Conservation (phyloP, 2,329 filamentous ascomycete species). For the Stagonosporopsis chrysanthemi region DNA sequence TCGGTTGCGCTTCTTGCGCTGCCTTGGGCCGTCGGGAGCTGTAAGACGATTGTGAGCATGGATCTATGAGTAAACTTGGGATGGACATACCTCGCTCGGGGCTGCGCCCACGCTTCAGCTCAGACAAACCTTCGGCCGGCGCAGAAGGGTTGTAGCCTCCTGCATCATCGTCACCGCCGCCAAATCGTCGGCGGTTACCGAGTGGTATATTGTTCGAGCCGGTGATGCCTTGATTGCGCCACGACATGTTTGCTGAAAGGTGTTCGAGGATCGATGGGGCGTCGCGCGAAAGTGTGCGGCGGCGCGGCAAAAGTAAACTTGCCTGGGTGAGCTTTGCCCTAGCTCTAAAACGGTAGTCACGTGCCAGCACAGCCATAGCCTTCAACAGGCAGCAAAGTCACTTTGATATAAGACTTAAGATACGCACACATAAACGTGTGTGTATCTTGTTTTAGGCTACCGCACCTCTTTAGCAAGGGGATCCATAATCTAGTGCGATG, state of each 20-base stretch:
- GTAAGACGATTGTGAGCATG: constrained; percentile 25
- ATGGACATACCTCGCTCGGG: constrained; percentile 74
- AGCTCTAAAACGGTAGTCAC: constrained; percentile 1
- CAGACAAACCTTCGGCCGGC: constrained; percentile 55
- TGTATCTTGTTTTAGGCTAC: no score
- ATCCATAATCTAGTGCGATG: no score
- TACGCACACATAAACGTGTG: no score
- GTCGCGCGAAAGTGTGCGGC: constrained; percentile 15
- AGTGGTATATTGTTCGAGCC: constrained; percentile 98
- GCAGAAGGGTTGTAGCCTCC: constrained; percentile 55
- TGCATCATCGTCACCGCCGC: constrained; percentile 66
- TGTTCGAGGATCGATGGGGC: constrained; percentile 22
- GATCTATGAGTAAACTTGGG: neutral
- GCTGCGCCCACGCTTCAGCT: constrained; percentile 88
- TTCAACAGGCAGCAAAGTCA: no score
- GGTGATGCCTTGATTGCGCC: constrained; percentile 82
- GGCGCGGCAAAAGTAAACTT: constrained; percentile 13
- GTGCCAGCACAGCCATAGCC: neutral
- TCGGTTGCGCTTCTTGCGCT: constrained; percentile 97
- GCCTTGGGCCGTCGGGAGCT: constrained; percentile 75
- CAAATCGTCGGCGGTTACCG: constrained; percentile 82
- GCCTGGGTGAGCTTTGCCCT: neutral
- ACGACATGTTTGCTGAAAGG: constrained; percentile 60
- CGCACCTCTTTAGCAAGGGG: no score
- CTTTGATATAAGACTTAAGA: no score